Evolutionary conservation across 164 flowering plant genomes (phyloP).

Genomic region (Annona cherimola): DNA sequence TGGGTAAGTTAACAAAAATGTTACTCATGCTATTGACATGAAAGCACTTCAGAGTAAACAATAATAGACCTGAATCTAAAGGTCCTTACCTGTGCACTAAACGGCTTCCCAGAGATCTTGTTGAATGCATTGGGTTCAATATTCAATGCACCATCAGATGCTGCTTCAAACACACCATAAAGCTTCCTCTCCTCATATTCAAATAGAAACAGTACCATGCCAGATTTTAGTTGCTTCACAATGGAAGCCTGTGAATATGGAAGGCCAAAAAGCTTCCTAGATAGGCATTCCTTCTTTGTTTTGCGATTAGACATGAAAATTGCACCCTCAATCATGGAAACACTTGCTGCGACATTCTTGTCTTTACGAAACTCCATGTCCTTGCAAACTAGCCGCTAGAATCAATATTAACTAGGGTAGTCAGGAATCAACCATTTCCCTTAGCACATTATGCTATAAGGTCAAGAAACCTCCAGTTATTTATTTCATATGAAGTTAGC

Average conservation of each 20-base stretch:
- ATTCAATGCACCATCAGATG: constrained; percentile 57
- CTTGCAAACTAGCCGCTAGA: constrained; percentile 13
- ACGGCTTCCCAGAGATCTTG: constrained; percentile 36
- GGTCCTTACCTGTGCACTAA: constrained; percentile 65
- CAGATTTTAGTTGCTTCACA: constrained; percentile 51
- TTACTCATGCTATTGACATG: neutral
- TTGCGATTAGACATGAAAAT: constrained; percentile 60
- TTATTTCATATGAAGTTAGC: too few relatives aligned
- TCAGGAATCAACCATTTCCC: neutral
- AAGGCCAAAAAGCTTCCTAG: constrained; percentile 49
- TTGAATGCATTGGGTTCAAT: constrained; percentile 50
- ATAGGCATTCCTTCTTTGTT: constrained; percentile 54
- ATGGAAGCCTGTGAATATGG: constrained; percentile 34
- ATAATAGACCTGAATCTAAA: neutral
- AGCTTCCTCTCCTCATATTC: constrained; percentile 57
- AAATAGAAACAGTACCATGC: constrained; percentile 71
- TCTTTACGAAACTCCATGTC: constrained; percentile 24
- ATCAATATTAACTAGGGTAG: neutral
- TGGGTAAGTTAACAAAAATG: neutral
- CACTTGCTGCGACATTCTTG: constrained; percentile 14
- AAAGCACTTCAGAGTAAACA: neutral
- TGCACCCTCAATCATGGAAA: constrained; percentile 45
- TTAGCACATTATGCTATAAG: neutral
- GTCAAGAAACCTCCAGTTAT: neutral
- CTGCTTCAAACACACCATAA: constrained; percentile 62